Base-by-base conservation (phyloP, 1,284 basidiomycete genomes). In the Sanguinoderma infundibulare region DNA sequence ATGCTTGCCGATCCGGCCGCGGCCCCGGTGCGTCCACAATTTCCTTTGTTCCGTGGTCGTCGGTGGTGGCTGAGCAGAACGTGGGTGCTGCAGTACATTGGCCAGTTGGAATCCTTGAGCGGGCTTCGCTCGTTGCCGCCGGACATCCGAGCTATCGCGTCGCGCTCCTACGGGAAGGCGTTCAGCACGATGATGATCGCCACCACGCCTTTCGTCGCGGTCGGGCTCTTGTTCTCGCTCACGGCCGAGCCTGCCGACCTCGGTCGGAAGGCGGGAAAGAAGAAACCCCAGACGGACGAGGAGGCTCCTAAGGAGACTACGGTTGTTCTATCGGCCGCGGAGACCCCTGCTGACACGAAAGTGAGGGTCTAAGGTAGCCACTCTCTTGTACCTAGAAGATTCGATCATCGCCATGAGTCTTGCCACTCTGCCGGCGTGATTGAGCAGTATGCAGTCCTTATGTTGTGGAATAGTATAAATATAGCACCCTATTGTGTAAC, bases 161-260 rank as follows among this genome's bases (percentile, higher is more conserved):
- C 55, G 51, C 6, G n/a, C 7, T 47, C 61, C 5, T 63, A 63
- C 38, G 61, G 61, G 20, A 53, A 55, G 26, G 61, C 53, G 1
- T 63, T 63, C 44, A 8, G 39, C 35, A 53, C 53, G 7, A 63
- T 63, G 61, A 63, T 63, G 61, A 63, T 59, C 17, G 61, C 61
- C 14, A 63, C 61, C 15, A 53, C 50, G 44, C 55, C 55, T 6
- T 57, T 57, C 17, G 55, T 57, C 12, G 57, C 57, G 3, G 57
- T 63, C 26, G 61, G 61, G 10, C 52, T 59, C 17, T 17, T 60
- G 53, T 60, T 60, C 47, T 60, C 59, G 12, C 40, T 60, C 28
- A 50, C 47, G 22, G 59, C 59, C 3, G 42, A 60, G 22, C 44
- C 49, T 12, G 59, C 55, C 12, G 44, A 49, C 14, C 34, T 57